Base-by-base conservation (phyloP, 2,329 filamentous ascomycete species). In the Colletotrichum tabaci region DNA sequence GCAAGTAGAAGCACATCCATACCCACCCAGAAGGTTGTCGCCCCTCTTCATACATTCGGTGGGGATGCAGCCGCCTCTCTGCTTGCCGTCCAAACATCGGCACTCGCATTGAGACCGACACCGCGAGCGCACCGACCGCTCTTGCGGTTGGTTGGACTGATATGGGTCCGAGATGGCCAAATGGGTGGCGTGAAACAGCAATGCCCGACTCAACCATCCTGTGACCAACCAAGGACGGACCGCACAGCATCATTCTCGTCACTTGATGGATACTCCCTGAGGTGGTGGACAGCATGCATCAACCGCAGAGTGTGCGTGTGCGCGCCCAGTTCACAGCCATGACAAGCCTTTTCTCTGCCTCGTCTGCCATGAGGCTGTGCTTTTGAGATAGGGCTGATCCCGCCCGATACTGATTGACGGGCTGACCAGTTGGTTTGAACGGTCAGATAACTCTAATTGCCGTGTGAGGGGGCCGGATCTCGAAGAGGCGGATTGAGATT, bases 71-170 rank as follows among this genome's bases (percentile, higher is more conserved):
- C 30, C 2, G 30, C 30, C 30, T 30, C 46, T 21, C 21, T 56
- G 18, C 23, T 42, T 15, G 15, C 49, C 68, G 30, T 71, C 68
- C 53, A 58, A 71, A 68, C 38, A 63, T 71, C 68, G 68, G 68
- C 30, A 40, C 47, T 60, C 58, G 65, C 38, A 30, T 63, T 44
- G 46, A 68, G 16, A 35, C 64, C 58, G 65, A 71, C 46, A n/a
- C 52, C 65, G 40, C 46, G 58, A 23, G 52, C 65, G 65, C 68
- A 68, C 65, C 52, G 30, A 49, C 57, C 65, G 2, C 18, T 49
- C 2, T 23, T 8, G 21, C 30, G 30, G 30, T 1, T 30, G 38
- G 46, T 18, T 21, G 13, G 35, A 38, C 21, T 40, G 44, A 62
- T 40, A 56, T 62, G 62, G 55, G 30, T 8, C 49, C 66, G 38